Conservation (phyloP, 768 basidiomycete genomes). For the Boletus fagicola region DNA sequence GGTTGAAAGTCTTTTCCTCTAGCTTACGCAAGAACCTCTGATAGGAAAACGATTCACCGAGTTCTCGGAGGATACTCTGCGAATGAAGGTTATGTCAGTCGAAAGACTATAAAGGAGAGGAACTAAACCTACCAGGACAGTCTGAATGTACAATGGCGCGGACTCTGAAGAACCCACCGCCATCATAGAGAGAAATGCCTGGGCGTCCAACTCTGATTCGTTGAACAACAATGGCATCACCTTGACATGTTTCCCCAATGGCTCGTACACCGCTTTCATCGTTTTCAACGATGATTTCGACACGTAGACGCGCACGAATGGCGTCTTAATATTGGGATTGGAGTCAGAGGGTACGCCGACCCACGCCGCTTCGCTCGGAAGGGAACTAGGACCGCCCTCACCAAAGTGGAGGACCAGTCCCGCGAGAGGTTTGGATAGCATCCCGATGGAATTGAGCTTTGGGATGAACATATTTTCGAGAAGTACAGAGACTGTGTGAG, state of each 20-base stretch:
- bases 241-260: slow-evolving; percentile 42
- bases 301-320: slow-evolving; percentile 46
- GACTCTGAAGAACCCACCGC: slow-evolving; percentile 54
- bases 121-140: slow-evolving; percentile 47
- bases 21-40: slow-evolving; percentile 44
- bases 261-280: slow-evolving; percentile 50
- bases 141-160: slow-evolving; percentile 65
- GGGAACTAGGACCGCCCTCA: slow-evolving; percentile 52
- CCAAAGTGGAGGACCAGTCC: slow-evolving; percentile 67
- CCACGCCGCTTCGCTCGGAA: slow-evolving; percentile 66
- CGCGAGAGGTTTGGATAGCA: slow-evolving; percentile 47
- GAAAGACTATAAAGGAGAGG: not conserved
- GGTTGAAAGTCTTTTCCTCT: slow-evolving; percentile 48
- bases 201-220: slow-evolving; percentile 58
- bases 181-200: slow-evolving; percentile 71
- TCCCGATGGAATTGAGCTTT: slow-evolving; percentile 45
- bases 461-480: slow-evolving; percentile 66
- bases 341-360: slow-evolving; percentile 34
- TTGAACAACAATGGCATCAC: slow-evolving; percentile 54
- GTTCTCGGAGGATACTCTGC: slow-evolving; percentile 54
- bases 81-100: not conserved
- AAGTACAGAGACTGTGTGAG: slow-evolving; percentile 63
- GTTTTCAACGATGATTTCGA: slow-evolving; percentile 56
- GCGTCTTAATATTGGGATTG: slow-evolving; percentile 31
- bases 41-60: slow-evolving; percentile 57